Conservation (phyloP, 345 rosid genomes). For the Kernera saxatilis region DNA sequence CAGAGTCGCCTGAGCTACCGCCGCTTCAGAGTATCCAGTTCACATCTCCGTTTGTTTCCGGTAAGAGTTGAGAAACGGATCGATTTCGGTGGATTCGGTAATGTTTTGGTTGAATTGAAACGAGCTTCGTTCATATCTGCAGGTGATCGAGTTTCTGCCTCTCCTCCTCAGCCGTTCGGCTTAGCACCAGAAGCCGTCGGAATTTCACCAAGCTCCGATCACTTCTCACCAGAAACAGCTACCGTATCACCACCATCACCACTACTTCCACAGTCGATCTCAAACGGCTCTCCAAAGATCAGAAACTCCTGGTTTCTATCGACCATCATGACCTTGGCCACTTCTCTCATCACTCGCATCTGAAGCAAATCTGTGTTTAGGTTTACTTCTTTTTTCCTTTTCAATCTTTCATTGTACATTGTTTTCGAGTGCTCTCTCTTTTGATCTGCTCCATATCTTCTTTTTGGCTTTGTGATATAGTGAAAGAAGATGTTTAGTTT, state of each 20-base stretch:
- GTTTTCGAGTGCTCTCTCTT: neutral
- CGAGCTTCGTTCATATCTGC: constrained; percentile 16
- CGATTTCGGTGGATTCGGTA: neutral
- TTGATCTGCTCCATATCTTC: neutral
- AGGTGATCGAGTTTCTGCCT: constrained; percentile 23
- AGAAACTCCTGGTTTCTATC: constrained; percentile 14
- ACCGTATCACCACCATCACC: constrained; percentile 20
- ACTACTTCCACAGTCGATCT: neutral
- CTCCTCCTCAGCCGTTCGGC: constrained; percentile 17
- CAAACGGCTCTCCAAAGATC: neutral
- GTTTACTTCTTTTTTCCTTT: neutral
- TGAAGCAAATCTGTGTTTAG: neutral
- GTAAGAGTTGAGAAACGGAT: constrained; percentile 4
- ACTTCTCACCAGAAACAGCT: constrained; percentile 18
- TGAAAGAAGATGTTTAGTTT: neutral
- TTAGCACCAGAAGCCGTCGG: constrained; percentile 14
- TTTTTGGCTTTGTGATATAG: neutral
- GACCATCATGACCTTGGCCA: neutral
- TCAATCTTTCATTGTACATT: neutral
- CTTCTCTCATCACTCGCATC: constrained; percentile 10
- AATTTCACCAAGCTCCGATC: constrained; percentile 18
- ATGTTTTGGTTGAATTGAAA: constrained; percentile 4
- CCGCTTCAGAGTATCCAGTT: constrained; percentile 39
- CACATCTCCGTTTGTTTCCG: constrained; percentile 31
- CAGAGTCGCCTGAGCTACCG: constrained; percentile 41